A percentile compares a stretch with the other conserved stretches of the same genome.
phyloP scores from a whole-genome alignment of 2,329 filamentous ascomycete genomes.

The Clonostachys chloroleuca region DNA sequence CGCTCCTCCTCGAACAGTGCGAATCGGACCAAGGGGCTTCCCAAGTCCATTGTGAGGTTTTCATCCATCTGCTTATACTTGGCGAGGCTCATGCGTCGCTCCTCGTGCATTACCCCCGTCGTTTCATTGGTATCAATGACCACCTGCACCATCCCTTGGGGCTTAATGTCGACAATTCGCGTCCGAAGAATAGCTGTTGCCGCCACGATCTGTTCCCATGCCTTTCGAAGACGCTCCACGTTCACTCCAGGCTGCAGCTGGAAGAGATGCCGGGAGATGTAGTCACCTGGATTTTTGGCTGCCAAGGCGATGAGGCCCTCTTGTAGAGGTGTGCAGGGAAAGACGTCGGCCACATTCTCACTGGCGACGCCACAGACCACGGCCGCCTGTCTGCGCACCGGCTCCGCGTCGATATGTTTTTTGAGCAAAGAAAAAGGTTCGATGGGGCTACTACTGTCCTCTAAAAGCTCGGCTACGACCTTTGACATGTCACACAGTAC shows the following conservation, averaged over 20 bases:
- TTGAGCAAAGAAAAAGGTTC: not conserved
- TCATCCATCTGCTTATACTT: too few species aligned
- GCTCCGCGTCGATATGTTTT: not conserved
- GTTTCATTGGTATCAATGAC: conserved; percentile 24
- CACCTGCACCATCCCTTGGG: conserved; percentile 39
- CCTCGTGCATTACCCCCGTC: not conserved
- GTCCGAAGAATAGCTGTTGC: conserved; percentile 39
- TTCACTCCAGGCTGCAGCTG: conserved; percentile 26
- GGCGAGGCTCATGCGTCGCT: too few species aligned
- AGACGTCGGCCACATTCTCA: conserved; percentile 39
- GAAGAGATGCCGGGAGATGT: conserved; percentile 44
- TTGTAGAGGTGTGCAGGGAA: conserved; percentile 50
- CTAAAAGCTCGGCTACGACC: not conserved
- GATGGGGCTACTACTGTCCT: conserved; percentile 1
- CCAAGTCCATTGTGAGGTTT: too few species aligned
- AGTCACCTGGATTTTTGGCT: conserved; percentile 43
- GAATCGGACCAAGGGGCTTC: too few species aligned
- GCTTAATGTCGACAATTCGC: conserved; percentile 39
- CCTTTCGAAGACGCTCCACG: conserved; percentile 28
- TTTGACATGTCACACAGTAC: conserved; percentile 8
- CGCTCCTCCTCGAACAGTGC: too few species aligned
- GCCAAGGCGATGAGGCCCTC: conserved; percentile 50
- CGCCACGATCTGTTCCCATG: conserved; percentile 32
- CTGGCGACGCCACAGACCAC: conserved; percentile 8
- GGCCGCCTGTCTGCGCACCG: conserved; percentile 10